Conservation (phyloP, 2,329 filamentous ascomycete species). For the Eutypa lata region DNA sequence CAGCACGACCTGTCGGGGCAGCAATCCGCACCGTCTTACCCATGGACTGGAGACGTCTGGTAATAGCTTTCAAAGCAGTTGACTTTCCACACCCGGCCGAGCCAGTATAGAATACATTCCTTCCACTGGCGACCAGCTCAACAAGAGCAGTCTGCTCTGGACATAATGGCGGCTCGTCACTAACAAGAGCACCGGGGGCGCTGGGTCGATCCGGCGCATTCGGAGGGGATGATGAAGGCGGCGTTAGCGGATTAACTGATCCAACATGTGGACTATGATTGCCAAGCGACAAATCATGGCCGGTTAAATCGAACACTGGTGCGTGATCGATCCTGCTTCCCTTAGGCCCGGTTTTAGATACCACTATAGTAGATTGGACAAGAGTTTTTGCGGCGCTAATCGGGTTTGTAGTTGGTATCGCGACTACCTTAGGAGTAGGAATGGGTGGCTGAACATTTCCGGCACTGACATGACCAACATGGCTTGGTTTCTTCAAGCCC, state of each 20-base stretch:
- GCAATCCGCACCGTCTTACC: slow-evolving; percentile 45
- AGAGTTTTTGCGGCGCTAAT: not conserved
- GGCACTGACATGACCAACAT: too few relatives aligned
- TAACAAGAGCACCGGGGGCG: not conserved
- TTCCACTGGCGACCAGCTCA: slow-evolving; percentile 45
- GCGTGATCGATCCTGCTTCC: too few relatives aligned
- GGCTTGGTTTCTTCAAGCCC: not conserved
- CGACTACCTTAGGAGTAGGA: not conserved
- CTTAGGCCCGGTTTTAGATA: too few relatives aligned
- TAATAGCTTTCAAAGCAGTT: slow-evolving; percentile 50
- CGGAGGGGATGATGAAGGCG: not conserved
- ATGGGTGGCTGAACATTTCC: too few relatives aligned
- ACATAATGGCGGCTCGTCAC: slow-evolving; percentile 33
- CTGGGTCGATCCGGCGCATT: not conserved
- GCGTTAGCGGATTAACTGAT: too few relatives aligned
- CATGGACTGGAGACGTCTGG: slow-evolving; percentile 30
- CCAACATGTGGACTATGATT: too few relatives aligned
- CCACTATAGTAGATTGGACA: not conserved
- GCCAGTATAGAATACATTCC: slow-evolving; percentile 63
- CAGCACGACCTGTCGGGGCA: slow-evolving; percentile 59
- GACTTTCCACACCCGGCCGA: slow-evolving; percentile 61
- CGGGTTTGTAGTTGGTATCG: not conserved
- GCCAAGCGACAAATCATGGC: too few relatives aligned
- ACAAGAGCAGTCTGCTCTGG: slow-evolving; percentile 47
- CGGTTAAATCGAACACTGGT: too few relatives aligned